These are phyloP conservation scores for Protea cynaroides DNA, from an alignment of 164 flowering plant species.

Conservation along the genomic window DNA sequence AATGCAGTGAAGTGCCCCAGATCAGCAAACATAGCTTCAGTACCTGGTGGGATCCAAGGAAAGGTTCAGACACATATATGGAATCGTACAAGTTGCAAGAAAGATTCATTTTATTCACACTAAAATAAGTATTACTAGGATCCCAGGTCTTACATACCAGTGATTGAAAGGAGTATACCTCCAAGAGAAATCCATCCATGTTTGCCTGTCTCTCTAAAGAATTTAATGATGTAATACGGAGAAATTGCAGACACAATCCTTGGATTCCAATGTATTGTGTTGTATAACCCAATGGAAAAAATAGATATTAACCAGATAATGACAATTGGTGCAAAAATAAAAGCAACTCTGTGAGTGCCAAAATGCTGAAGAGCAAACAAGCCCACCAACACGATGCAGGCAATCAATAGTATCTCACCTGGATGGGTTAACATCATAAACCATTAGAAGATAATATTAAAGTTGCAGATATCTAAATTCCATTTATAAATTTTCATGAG, in stretches of 20 bases:
- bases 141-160: conserved; percentile 44
- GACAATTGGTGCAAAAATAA: conserved; percentile 80
- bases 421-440: conserved; percentile 6
- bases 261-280: conserved; percentile 71
- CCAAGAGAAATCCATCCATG: conserved; percentile 93
- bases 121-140: background rate
- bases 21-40: conserved; percentile 94
- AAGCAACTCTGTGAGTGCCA: conserved; percentile 81
- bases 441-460: background rate
- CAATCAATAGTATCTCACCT: conserved; percentile 57
- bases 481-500: background rate
- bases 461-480: background rate
- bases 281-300: conserved; percentile 67
- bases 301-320: conserved; percentile 71
- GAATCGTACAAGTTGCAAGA: background rate
- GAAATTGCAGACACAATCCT: conserved; percentile 57
- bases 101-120: background rate
- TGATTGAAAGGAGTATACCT: conserved; percentile 70
- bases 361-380: conserved; percentile 82
- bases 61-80: background rate
- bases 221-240: conserved; percentile 68
- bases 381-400: conserved; percentile 77
- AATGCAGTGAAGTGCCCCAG: conserved; percentile 71
- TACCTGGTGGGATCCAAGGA: conserved; percentile 38
- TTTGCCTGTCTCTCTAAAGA: conserved; percentile 64